These are phyloP conservation scores for Podila clonocystis DNA, from an alignment of 192 early-diverging fungal genomes.

Conservation along the genomic window DNA sequence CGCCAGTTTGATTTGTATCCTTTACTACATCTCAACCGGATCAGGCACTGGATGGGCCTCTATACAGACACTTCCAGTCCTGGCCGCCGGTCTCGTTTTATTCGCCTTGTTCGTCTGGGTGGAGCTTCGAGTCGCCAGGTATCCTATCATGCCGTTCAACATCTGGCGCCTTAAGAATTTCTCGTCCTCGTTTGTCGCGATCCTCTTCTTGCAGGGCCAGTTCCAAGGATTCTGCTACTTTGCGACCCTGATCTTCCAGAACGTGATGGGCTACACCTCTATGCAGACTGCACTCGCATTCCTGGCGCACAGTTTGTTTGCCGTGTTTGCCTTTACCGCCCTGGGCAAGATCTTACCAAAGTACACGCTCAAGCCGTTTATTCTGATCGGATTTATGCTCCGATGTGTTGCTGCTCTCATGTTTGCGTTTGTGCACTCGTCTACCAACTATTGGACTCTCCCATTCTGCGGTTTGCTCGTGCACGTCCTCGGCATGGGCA, in stretches of 20 bases:
- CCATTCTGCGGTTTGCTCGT: conserved; percentile 45
- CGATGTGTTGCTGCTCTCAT: conserved; percentile 28
- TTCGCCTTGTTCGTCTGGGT: conserved; percentile 51
- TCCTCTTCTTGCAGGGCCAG: conserved; percentile 44
- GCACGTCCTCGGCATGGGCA: conserved; percentile 32
- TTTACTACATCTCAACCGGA: conserved; percentile 49
- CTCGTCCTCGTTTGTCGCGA: conserved; percentile 54
- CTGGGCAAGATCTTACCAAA: conserved; percentile 53
- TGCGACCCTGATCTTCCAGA: conserved; percentile 58
- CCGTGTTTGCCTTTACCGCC: conserved; percentile 33
- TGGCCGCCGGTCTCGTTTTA: conserved; percentile 46
- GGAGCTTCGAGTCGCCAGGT: conserved; percentile 19
- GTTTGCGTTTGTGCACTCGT: conserved; percentile 25
- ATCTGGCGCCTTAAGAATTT: conserved; percentile 60
- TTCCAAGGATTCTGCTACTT: conserved; percentile 56
- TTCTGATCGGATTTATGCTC: conserved; percentile 26
- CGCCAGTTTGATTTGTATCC: conserved; percentile 43
- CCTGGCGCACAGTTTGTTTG: conserved; percentile 49
- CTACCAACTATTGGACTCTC: conserved; percentile 41
- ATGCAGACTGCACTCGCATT: conserved; percentile 55
- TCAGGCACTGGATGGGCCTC: conserved; percentile 38
- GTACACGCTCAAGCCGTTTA: conserved; percentile 27
- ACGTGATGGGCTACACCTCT: conserved; percentile 50
- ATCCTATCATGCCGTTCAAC: conserved; percentile 54
- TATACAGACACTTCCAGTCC: conserved; percentile 37